Evolutionary conservation across 371 early-diverging fungal genomes (phyloP).

Genomic region (Apophysomyces sp.): DNA sequence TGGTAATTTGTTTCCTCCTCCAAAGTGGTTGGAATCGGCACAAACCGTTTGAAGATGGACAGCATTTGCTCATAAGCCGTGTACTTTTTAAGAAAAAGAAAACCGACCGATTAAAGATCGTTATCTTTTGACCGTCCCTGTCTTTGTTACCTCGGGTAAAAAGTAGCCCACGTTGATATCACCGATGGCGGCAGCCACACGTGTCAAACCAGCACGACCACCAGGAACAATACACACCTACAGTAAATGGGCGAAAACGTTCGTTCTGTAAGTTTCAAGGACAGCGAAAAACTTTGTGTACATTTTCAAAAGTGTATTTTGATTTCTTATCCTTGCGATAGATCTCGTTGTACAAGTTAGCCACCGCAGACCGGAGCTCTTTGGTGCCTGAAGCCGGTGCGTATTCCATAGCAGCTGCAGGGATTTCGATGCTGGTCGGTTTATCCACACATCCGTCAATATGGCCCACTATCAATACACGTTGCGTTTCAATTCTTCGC

Average conservation of each 20-base stretch:
- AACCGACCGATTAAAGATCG: no score
- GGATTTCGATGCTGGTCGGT: slow-evolving; percentile 25
- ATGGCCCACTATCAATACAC: slow-evolving; percentile 27
- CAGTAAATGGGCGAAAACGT: neutral
- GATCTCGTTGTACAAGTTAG: slow-evolving; percentile 47
- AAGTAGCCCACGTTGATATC: slow-evolving; percentile 55
- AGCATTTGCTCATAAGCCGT: slow-evolving; percentile 51
- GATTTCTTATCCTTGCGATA: slow-evolving; percentile 39
- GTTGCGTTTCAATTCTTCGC: no score
- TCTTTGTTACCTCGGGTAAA: slow-evolving; percentile 38
- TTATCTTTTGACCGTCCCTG: neutral
- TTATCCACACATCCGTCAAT: slow-evolving; percentile 41
- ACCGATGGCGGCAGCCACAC: slow-evolving; percentile 50
- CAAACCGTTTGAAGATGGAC: slow-evolving; percentile 50
- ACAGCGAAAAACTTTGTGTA: slow-evolving; percentile 10
- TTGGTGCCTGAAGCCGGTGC: slow-evolving; percentile 48
- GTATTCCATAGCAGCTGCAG: slow-evolving; percentile 27
- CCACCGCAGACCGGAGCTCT: slow-evolving; percentile 44
- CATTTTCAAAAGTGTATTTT: slow-evolving; percentile 50
- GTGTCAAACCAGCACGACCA: slow-evolving; percentile 53
- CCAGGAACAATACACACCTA: slow-evolving; percentile 53
- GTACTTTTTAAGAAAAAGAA: no score
- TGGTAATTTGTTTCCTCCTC: slow-evolving; percentile 41
- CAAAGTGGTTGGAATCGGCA: slow-evolving; percentile 51
- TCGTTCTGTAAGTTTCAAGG: no score